Evolutionary conservation across 768 basidiomycete genomes (phyloP), one percentile per base, ranked within the genome.

Genomic region (Pleurotus djamor): DNA sequence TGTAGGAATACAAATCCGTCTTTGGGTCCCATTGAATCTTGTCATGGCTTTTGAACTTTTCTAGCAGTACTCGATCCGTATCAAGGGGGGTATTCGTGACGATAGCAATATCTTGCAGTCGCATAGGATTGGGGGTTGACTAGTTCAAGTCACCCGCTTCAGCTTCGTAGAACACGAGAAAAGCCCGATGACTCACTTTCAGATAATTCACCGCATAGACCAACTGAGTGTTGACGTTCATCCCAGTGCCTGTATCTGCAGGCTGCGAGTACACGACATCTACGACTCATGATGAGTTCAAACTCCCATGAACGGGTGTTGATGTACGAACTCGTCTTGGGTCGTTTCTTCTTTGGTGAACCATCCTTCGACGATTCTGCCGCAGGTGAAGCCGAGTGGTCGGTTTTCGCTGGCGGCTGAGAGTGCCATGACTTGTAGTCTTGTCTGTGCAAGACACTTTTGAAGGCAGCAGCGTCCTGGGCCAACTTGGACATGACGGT

Each of bases 1-100:
- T 89, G 72, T 95, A 97, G 1, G 90, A 88, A 67, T 90, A 96
- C 3, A 95, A 76, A 66, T 89, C 88, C 0, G 92, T 96, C 70
- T 89, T 92, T 1, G 86, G 84, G 68, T 96, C 92, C 66, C 86
- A 88, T 38, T 83, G 71, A 45, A 97, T 86, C 50, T 86, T 82
- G 56, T 94, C 92, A 64, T 96, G 95, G 0, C 82, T 76, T 69
- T 79, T 86, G 76, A 97, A 94, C 66, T 89, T 89, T 69, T 94
- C 89, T 4, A 92, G 79, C 9, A 96, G 80, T 3, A 85, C 74
- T 7, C 64, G 58, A 68, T 96, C 91, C 6, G 85, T 83, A 62
- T 91, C 85, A 2, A 96, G 73, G 7, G 92, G 90, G 1, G 90
- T 88, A 65, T 83, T 84, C 0, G 90, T 91, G 16, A 89, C 79